These are phyloP conservation scores for Boletus rubescentipes DNA, from an alignment of 768 basidiomycete genomes.

Conservation along the genomic window DNA sequence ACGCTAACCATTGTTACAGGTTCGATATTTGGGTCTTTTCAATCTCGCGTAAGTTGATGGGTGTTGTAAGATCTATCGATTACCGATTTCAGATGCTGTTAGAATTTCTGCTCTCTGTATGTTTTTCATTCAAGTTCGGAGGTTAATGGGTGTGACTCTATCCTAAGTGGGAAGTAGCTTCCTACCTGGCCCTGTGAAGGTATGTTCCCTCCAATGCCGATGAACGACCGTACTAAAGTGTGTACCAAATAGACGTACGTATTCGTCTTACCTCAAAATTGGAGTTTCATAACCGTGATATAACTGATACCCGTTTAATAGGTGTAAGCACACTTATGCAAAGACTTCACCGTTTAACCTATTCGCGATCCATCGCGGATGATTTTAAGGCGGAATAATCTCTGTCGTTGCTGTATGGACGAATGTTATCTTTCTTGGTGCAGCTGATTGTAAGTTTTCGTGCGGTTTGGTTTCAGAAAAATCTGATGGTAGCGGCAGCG, in stretches of 20 bases:
- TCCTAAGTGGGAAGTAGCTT: constrained; percentile 9
- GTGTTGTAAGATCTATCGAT: too few relatives aligned
- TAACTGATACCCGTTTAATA: not conserved
- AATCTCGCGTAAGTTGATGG: not conserved
- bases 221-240: not conserved
- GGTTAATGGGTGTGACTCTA: not conserved
- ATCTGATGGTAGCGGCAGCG: not conserved
- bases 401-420: not conserved
- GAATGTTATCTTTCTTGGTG: not conserved
- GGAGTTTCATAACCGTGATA: too few relatives aligned
- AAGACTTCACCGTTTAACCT: not conserved
- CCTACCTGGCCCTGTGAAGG: constrained; percentile 2
- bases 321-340: not conserved
- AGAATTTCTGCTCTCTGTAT: constrained; percentile 5
- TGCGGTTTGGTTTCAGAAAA: not conserved
- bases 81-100: too few relatives aligned
- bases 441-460: not conserved
- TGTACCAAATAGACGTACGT: not conserved
- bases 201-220: not conserved
- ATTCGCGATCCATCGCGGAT: not conserved
- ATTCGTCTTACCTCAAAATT: not conserved
- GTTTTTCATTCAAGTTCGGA: not conserved
- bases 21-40: constrained; percentile 6
- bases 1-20: not conserved
- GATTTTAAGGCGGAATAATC: not conserved